phyloP scores from a whole-genome alignment of 1,284 basidiomycete genomes.

The Filobasidium uniguttulatum region DNA sequence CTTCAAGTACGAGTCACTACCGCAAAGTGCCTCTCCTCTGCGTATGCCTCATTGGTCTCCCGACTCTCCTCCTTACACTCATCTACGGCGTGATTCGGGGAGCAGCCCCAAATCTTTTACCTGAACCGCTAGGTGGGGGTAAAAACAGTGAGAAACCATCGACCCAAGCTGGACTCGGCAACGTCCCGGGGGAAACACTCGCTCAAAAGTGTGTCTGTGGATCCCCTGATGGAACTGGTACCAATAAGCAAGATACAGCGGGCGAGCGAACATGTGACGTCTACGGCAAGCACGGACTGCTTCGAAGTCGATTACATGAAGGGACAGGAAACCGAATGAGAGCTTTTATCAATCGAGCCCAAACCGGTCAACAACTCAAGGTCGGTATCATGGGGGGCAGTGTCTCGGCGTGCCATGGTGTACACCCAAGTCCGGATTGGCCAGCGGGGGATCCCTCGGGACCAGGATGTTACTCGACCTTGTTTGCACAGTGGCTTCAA shows the following conservation, averaged over 20 bases:
- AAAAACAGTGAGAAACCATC: too few relatives aligned
- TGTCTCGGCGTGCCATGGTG: constrained; percentile 34
- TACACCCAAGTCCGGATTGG: constrained; percentile 26
- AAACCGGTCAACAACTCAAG: constrained; percentile 25
- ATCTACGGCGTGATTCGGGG: not conserved
- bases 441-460: constrained; percentile 32
- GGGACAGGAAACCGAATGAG: constrained; percentile 27
- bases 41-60: not conserved
- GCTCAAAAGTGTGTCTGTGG: not conserved
- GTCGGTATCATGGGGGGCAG: constrained; percentile 34
- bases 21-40: not conserved
- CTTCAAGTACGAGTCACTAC: too few relatives aligned
- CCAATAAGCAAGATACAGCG: not conserved
- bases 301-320: constrained; percentile 20
- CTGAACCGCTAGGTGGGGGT: not conserved
- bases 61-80: not conserved
- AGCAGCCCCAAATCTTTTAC: not conserved
- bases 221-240: not conserved
- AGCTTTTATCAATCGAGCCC: constrained; percentile 23
- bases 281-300: constrained; percentile 25
- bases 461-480: constrained; percentile 31
- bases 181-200: not conserved
- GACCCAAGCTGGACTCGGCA: not conserved
- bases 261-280: constrained; percentile 22
- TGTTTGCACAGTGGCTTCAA: constrained; percentile 28